phyloP scores from a whole-genome alignment of 768 basidiomycete genomes.

The Psilocybe sp. region DNA sequence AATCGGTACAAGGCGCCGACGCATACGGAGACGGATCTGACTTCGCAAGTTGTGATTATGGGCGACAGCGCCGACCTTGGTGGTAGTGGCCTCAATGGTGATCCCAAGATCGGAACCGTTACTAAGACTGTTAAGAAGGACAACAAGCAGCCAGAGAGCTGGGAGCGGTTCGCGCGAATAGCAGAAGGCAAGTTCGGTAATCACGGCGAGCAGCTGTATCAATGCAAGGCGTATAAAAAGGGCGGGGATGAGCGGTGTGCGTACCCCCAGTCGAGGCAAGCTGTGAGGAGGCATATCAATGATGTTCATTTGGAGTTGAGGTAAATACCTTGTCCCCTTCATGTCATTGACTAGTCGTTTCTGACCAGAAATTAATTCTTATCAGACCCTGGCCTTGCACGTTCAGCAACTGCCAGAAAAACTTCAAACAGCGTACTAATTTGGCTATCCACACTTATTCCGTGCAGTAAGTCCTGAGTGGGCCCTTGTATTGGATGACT shows the following conservation, averaged over 20 bases:
- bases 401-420: slow-evolving; percentile 50
- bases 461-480: slow-evolving; percentile 35
- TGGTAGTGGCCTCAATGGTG: too few species aligned
- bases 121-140: too few species aligned
- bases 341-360: neutral
- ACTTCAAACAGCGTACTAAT: slow-evolving; percentile 41
- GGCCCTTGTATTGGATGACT: neutral
- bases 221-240: too few species aligned
- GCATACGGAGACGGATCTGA: too few species aligned
- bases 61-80: too few species aligned
- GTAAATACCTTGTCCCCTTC: slow-evolving; percentile 29
- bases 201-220: neutral
- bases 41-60: too few species aligned
- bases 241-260: slow-evolving; percentile 6
- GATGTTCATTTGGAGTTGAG: slow-evolving; percentile 59
- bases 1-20: too few species aligned
- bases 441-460: slow-evolving; percentile 43
- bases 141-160: too few species aligned
- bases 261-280: slow-evolving; percentile 41
- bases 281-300: slow-evolving; percentile 68
- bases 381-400: slow-evolving; percentile 40
- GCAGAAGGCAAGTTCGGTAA: too few species aligned
- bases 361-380: neutral
- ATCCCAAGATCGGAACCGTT: too few species aligned
- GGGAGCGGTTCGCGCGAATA: too few species aligned